Percentiles rank a stretch among this genome's conserved stretches.
Evolutionary conservation across 2,329 filamentous ascomycete species (phyloP).

Genomic region (Sarocladium oryzae): DNA sequence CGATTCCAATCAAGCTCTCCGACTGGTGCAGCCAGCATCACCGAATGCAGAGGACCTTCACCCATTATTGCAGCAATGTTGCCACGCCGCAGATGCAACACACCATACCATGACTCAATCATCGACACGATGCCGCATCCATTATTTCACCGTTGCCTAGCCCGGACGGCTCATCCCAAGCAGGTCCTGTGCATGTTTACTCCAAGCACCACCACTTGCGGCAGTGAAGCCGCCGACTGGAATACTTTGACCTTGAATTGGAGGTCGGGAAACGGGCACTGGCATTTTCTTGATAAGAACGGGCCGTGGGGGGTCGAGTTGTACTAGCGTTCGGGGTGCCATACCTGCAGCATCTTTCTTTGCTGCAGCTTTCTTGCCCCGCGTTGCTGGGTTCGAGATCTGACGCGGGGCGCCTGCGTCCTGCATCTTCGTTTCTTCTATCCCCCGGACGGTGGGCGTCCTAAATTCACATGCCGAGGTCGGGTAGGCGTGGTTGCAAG

Average conservation of each 20-base stretch:
- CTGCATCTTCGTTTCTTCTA: slow-evolving; percentile 13
- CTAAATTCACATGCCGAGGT: too few relatives aligned
- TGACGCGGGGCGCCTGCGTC: neutral
- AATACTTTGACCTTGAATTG: slow-evolving; percentile 1
- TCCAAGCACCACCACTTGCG: slow-evolving; percentile 59
- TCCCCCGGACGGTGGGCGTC: slow-evolving; percentile 7
- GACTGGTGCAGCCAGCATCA: too few relatives aligned
- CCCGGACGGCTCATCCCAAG: slow-evolving; percentile 53
- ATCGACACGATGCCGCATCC: neutral
- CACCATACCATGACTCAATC: too few relatives aligned
- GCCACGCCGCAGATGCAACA: neutral
- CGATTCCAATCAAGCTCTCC: too few relatives aligned
- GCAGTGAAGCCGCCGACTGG: slow-evolving; percentile 35
- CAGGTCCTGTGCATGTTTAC: slow-evolving; percentile 60
- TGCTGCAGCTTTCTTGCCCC: slow-evolving; percentile 46
- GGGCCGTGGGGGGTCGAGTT: slow-evolving; percentile 22
- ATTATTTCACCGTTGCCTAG: neutral
- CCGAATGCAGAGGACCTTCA: too few relatives aligned
- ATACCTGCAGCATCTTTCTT: slow-evolving; percentile 45
- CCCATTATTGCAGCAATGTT: too few relatives aligned
- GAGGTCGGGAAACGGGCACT: neutral
- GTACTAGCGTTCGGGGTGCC: slow-evolving; percentile 35
- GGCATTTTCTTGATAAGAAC: slow-evolving; percentile 8
- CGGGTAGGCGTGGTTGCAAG: neutral
- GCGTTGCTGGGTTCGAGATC: slow-evolving; percentile 41